These are phyloP conservation scores for Ophiostoma sp. DNA, from an alignment of 2,329 filamentous ascomycete genomes.

Conservation along the genomic window DNA sequence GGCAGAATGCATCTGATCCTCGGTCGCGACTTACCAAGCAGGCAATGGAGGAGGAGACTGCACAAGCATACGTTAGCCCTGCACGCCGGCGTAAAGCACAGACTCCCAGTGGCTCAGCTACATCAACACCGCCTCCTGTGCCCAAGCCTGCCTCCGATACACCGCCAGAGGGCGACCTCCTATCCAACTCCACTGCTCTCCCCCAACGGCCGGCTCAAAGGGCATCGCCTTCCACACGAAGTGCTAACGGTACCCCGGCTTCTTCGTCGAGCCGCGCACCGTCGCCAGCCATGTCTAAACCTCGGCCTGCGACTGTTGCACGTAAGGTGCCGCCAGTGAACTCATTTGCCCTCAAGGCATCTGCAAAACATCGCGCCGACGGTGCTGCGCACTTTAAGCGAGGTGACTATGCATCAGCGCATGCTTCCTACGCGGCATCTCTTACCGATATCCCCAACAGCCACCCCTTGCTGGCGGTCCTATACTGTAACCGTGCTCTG, in stretches of 20 bases:
- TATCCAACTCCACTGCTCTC: slow-evolving; percentile 49
- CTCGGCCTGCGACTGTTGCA: slow-evolving; percentile 38
- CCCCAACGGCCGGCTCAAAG: slow-evolving; percentile 22
- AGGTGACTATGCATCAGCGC: slow-evolving; percentile 84
- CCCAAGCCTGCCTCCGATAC: slow-evolving; percentile 30
- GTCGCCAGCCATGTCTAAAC: slow-evolving; percentile 31
- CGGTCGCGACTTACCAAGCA: slow-evolving; percentile 64
- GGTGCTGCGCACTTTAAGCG: slow-evolving; percentile 90
- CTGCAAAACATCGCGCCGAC: slow-evolving; percentile 69
- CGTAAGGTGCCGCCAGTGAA: slow-evolving; percentile 64
- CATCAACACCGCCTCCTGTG: slow-evolving; percentile 38
- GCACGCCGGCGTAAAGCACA: slow-evolving; percentile 64
- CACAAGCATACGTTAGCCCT: slow-evolving; percentile 82
- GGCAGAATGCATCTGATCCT: slow-evolving; percentile 50
- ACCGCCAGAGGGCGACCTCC: slow-evolving; percentile 55
- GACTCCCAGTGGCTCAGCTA: slow-evolving; percentile 31
- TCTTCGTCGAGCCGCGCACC: slow-evolving; percentile 37
- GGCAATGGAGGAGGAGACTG: slow-evolving; percentile 70
- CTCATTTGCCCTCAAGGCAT: slow-evolving; percentile 63
- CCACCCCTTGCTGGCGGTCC: slow-evolving; percentile 81
- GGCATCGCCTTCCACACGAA: background rate
- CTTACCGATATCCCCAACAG: slow-evolving; percentile 66
- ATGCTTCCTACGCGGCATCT: slow-evolving; percentile 74
- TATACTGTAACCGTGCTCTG: slow-evolving; percentile 85
- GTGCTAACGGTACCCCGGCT: slow-evolving; percentile 35